Evolutionary conservation across 352 stramenopile species (phyloP).

Genomic region (Phytopythium sindhum): DNA sequence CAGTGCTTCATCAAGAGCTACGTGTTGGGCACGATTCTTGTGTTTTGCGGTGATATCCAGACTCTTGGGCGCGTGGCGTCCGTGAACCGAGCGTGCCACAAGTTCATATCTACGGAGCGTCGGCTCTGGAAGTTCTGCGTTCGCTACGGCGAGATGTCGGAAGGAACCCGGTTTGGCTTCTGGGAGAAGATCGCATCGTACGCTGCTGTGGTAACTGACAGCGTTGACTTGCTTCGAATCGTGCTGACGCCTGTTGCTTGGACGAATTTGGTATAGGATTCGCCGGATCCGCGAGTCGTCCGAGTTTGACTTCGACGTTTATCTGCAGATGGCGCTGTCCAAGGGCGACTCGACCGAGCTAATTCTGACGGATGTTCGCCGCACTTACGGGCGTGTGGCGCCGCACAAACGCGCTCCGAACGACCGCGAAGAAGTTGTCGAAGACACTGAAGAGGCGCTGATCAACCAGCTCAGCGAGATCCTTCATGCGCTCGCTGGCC

Average conservation of each 20-base stretch:
- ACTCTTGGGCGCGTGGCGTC: slow-evolving; percentile 38
- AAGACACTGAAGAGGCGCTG: slow-evolving; percentile 61
- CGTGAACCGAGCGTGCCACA: slow-evolving; percentile 53
- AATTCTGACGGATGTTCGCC: slow-evolving; percentile 81
- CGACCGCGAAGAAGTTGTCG: slow-evolving; percentile 43
- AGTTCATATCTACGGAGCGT: slow-evolving; percentile 62
- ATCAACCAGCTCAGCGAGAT: slow-evolving; percentile 77
- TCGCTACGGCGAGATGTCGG: slow-evolving; percentile 63
- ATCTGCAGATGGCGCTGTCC: slow-evolving; percentile 79
- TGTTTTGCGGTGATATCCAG: slow-evolving; percentile 60
- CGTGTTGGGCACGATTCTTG: slow-evolving; percentile 70
- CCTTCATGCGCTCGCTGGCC: slow-evolving; percentile 71
- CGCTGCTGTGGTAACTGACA: slow-evolving; percentile 6
- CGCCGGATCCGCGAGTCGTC: slow-evolving; percentile 39
- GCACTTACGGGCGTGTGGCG: slow-evolving; percentile 78
- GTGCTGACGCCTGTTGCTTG: neutral
- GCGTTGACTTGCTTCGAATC: too few relatives aligned
- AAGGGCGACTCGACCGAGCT: slow-evolving; percentile 82
- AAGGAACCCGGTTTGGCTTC: slow-evolving; percentile 58
- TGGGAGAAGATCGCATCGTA: slow-evolving; percentile 62
- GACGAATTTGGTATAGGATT: slow-evolving; percentile 12
- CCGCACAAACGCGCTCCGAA: slow-evolving; percentile 68
- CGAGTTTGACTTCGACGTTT: slow-evolving; percentile 80
- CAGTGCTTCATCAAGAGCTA: slow-evolving; percentile 59
- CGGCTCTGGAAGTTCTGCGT: slow-evolving; percentile 82